phyloP scores from a whole-genome alignment of 192 early-diverging fungal genomes.

The Gamsiella multidivaricata region DNA sequence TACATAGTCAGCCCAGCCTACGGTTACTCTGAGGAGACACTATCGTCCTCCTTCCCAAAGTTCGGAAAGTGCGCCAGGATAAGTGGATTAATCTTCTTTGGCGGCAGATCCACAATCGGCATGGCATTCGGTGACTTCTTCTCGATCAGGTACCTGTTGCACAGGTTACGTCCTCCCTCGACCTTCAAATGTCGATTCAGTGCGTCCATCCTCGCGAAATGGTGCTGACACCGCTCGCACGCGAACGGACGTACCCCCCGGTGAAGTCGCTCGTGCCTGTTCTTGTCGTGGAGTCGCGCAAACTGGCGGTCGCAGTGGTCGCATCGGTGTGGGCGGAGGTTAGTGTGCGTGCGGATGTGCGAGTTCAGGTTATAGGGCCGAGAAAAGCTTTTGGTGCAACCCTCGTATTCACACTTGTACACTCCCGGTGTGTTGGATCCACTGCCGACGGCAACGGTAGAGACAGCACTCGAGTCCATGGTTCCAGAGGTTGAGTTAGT shows the following conservation, averaged over 20 bases:
- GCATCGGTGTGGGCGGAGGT: slow-evolving; percentile 80
- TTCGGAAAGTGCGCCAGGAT: slow-evolving; percentile 40
- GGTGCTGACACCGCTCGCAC: slow-evolving; percentile 79
- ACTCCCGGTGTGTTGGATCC: not conserved
- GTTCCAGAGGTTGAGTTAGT: not conserved
- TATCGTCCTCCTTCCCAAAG: slow-evolving; percentile 31
- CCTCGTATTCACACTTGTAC: slow-evolving; percentile 67
- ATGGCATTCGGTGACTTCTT: slow-evolving; percentile 38
- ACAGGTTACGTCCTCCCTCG: slow-evolving; percentile 49
- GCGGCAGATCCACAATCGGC: slow-evolving; percentile 40
- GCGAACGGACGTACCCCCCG: slow-evolving; percentile 81
- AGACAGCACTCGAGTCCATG: not conserved
- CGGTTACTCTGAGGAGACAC: not conserved
- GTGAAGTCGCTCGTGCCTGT: slow-evolving; percentile 85
- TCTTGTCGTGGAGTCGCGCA: slow-evolving; percentile 92
- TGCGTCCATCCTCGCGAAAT: slow-evolving; percentile 86
- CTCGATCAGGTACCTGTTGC: slow-evolving; percentile 45
- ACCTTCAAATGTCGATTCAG: slow-evolving; percentile 75
- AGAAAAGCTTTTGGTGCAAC: slow-evolving; percentile 78
- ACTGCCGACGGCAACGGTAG: not conserved
- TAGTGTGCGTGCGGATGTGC: slow-evolving; percentile 78
- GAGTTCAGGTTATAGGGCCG: slow-evolving; percentile 83
- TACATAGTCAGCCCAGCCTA: too few species aligned
- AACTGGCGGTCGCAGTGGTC: slow-evolving; percentile 82
- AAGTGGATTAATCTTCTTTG: slow-evolving; percentile 50